Percentiles rank a stretch among this genome's conserved stretches.
Evolutionary conservation across 768 basidiomycete species (phyloP).

Genomic region (Amyloporia xantha): DNA sequence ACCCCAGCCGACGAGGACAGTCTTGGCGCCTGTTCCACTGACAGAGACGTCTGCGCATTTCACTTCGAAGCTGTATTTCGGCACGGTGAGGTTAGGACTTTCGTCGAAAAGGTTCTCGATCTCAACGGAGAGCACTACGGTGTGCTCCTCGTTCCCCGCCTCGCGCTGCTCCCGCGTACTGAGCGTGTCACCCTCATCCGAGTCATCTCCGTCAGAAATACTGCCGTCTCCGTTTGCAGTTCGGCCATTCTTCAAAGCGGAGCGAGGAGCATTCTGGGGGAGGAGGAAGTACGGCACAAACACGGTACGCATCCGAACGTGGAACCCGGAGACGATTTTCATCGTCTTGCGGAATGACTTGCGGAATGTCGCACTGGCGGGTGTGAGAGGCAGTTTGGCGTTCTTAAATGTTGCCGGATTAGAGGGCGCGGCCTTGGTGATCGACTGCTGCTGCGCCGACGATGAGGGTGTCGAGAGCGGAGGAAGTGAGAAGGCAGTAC

Average conservation of each 20-base stretch:
- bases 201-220: constrained; percentile 10
- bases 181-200: constrained; percentile 38
- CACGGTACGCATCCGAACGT: constrained; percentile 90
- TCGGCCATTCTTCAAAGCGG: not conserved
- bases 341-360: constrained; percentile 83
- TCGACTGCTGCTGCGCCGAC: constrained; percentile 32
- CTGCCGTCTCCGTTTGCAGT: not conserved
- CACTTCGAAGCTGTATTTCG: constrained; percentile 61
- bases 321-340: constrained; percentile 74
- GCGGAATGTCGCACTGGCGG: constrained; percentile 60
- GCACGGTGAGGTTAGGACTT: constrained; percentile 29
- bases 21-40: constrained; percentile 54
- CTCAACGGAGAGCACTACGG: constrained; percentile 87
- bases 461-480: constrained; percentile 35
- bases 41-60: constrained; percentile 72
- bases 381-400: constrained; percentile 6
- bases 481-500: constrained; percentile 48
- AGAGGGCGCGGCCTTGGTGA: not conserved
- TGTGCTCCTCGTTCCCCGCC: constrained; percentile 75
- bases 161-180: constrained; percentile 36
- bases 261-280: constrained; percentile 30
- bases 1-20: constrained; percentile 45
- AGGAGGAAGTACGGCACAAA: constrained; percentile 82
- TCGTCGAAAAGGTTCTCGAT: constrained; percentile 59
- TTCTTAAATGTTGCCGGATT: not conserved